A percentile compares a stretch with the other conserved stretches of the same genome.
Conservation (phyloP, 352 stramenopile genomes). For the Pythium dissotocum region DNA sequence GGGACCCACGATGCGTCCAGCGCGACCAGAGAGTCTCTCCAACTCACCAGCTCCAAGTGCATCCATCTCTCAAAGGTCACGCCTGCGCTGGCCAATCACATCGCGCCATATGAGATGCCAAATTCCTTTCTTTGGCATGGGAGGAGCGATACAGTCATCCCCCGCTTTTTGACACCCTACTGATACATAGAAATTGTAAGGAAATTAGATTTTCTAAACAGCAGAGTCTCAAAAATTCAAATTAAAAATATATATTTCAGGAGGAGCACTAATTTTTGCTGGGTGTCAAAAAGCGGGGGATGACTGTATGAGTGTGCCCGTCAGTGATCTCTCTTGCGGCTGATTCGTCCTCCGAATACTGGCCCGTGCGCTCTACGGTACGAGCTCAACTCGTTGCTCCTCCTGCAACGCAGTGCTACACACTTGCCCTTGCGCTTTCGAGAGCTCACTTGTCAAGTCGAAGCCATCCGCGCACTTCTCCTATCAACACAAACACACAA, state of each 20-base stretch:
- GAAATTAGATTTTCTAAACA: no score
- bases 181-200: no score
- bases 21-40: background rate
- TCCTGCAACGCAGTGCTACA: background rate
- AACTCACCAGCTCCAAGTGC: background rate
- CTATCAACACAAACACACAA: background rate
- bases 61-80: background rate
- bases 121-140: background rate
- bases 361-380: no score
- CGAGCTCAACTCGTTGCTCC: background rate
- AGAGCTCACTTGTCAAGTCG: conserved; percentile 19
- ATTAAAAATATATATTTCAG: no score
- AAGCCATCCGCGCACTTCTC: conserved; percentile 4
- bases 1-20: no score
- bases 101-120: background rate
- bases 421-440: background rate
- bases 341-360: background rate
- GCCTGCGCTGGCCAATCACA: background rate
- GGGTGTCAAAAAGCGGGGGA: no score
- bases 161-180: no score
- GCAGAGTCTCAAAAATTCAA: no score
- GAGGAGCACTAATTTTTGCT: no score
- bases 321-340: background rate
- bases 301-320: background rate
- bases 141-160: background rate